phyloP scores from a whole-genome alignment of 192 early-diverging fungal species.

The Backusella australiensis region DNA sequence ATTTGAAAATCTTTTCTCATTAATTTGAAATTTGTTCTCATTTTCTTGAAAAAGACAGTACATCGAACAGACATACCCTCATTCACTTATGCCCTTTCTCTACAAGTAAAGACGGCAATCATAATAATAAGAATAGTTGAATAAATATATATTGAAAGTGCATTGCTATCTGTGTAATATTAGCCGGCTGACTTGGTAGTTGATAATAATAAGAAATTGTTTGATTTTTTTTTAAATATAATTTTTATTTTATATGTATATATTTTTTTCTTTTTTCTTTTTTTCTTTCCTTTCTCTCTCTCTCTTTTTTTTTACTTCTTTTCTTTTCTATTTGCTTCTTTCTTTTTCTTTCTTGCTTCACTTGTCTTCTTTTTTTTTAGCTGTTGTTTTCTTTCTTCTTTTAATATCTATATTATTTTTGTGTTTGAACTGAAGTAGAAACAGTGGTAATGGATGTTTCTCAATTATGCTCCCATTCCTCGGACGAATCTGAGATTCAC shows the following conservation, averaged over 20 bases:
- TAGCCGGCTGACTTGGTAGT: not conserved
- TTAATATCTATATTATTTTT: not conserved
- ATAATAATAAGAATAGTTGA: not conserved
- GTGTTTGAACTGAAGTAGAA: not conserved
- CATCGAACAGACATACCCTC: not conserved
- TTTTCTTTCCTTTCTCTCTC: not conserved
- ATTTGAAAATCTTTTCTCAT: too few relatives aligned
- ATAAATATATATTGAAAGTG: not conserved
- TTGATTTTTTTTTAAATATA: not conserved
- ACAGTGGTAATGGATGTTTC: constrained; percentile 14
- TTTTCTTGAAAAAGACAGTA: too few relatives aligned
- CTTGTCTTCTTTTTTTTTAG: not conserved
- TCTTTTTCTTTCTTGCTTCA: not conserved
- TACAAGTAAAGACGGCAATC: too few relatives aligned
- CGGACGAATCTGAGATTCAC: not conserved
- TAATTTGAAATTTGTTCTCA: too few relatives aligned
- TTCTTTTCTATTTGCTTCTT: not conserved
- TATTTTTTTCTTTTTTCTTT: not conserved
- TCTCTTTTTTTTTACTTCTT: not conserved
- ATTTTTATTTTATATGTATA: not conserved
- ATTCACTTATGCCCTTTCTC: too few relatives aligned
- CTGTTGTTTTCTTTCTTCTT: not conserved
- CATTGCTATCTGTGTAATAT: not conserved
- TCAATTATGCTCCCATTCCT: not conserved
- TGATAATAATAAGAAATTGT: not conserved